Evolutionary conservation across 2,329 filamentous ascomycete genomes (phyloP), one percentile per base, ranked within the genome.

Genomic region (Epichloe gansuensis): DNA sequence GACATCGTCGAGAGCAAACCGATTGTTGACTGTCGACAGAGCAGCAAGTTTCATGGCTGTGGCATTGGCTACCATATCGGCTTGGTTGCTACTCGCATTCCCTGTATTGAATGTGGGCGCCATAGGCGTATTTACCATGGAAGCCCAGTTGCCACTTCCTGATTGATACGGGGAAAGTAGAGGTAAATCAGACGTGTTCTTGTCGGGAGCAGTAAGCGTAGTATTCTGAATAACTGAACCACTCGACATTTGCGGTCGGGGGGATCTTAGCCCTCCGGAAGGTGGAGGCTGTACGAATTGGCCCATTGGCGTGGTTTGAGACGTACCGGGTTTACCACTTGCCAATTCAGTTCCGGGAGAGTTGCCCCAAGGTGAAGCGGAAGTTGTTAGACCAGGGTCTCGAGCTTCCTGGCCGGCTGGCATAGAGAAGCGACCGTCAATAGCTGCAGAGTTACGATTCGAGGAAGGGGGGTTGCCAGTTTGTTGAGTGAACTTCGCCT

Each of bases 21-120:
- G 87, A 68, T 97, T 98, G 74, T 97, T 98, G 48, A 98, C 93
- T 3, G 93, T 98, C 5, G 91, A 97, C 45, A 98, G 75, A 17
- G 93, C 93, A 45, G 93, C 93, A 49, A 98, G 79, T 69, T 98
- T 98, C 93, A 98, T 98, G 23, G 93, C 93, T 15, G 93, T 97
- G 27, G 93, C 93, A 65, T 97, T 98, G 54, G 93, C 93, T 53
- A 98, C 86, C 91, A 97, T 97, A 63, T 98, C 93, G 15, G 89
- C 90, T 66, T 96, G 90, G 52, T 78, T 83, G 46, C 74, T 74
- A 41, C 73, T 71, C 40, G 70, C 70, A 58, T 77, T 66, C 51
- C 58, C 60, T 15, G 75, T 70, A 57, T 78, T 84, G 68, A 97
- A 98, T 58, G 84, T 91, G 41, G 88, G 74, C 5, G 91, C 87